These are phyloP conservation scores for Candolleomyces eurysporus DNA, from an alignment of 768 basidiomycete genomes.

Conservation along the genomic window DNA sequence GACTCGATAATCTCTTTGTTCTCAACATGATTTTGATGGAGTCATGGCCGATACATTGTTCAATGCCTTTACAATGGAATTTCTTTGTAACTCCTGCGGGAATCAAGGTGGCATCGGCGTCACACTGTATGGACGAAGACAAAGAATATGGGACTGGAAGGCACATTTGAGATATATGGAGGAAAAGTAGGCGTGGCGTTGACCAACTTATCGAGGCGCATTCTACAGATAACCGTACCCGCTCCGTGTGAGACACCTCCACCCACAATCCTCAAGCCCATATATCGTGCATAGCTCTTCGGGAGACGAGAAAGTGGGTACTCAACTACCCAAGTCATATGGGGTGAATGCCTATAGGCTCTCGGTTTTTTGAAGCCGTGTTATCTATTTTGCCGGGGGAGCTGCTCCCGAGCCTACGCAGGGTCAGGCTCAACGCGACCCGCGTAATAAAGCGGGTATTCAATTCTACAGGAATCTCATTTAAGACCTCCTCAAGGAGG, in stretches of 20 bases:
- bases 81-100: too few relatives aligned
- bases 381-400: constrained; percentile 48
- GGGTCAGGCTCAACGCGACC: constrained; percentile 41
- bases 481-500: constrained; percentile 56
- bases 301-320: too few relatives aligned
- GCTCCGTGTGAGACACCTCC: constrained; percentile 76
- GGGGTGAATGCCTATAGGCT: constrained; percentile 74
- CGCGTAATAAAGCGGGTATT: constrained; percentile 63
- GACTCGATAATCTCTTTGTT: too few relatives aligned
- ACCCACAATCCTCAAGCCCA: constrained; percentile 43
- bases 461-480: constrained; percentile 65
- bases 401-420: constrained; percentile 15
- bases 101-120: too few relatives aligned
- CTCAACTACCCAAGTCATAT: constrained; percentile 56
- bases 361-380: constrained; percentile 70
- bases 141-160: too few relatives aligned
- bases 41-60: too few relatives aligned
- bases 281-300: constrained; percentile 56
- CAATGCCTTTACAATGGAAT: too few relatives aligned
- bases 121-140: too few relatives aligned
- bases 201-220: too few relatives aligned
- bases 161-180: too few relatives aligned
- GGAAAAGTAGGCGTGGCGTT: too few relatives aligned
- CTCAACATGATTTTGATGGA: too few relatives aligned
- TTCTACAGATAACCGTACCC: constrained; percentile 50